Conservation (phyloP, 257 asterid genomes). For the Eucommia ulmoides region DNA sequence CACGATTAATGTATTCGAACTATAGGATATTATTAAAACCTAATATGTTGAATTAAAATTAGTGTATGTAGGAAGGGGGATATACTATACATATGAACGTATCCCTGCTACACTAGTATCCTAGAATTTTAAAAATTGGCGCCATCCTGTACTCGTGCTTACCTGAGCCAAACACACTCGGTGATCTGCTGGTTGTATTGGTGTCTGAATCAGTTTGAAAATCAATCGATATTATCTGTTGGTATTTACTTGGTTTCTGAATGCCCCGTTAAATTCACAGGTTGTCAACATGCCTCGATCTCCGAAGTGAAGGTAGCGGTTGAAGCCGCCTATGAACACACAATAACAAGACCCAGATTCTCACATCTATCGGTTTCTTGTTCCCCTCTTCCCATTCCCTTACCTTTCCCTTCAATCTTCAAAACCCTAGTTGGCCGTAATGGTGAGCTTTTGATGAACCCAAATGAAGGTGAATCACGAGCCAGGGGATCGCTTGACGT, state of each 20-base stretch:
- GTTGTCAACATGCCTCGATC: conserved; percentile 44
- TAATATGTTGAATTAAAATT: no score
- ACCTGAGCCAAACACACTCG: no score
- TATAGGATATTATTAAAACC: no score
- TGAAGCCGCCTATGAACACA: conserved; percentile 34
- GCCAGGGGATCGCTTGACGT: conserved; percentile 77
- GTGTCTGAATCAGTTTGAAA: no score
- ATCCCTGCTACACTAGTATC: no score
- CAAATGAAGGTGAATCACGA: conserved; percentile 21
- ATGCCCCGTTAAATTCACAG: conserved; percentile 18
- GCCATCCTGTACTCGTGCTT: no score
- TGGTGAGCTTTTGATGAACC: conserved; percentile 49
- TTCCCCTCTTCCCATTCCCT: conserved; percentile 83
- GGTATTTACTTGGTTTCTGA: conserved; percentile 1
- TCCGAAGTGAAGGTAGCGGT: conserved; percentile 60
- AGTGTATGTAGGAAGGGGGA: no score
- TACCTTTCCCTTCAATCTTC: conserved; percentile 82
- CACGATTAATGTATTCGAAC: no score
- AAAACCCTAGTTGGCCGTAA: conserved; percentile 41
- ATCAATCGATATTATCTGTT: no score
- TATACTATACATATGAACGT: no score
- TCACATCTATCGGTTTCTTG: conserved; percentile 60
- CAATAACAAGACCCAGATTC: conserved; percentile 47
- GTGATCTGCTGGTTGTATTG: no score
- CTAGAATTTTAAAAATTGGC: no score